A percentile compares a stretch with the other conserved stretches of the same genome.
Evolutionary conservation across 2,329 filamentous ascomycete genomes (phyloP).

Genomic region (Penicillium polonicum): DNA sequence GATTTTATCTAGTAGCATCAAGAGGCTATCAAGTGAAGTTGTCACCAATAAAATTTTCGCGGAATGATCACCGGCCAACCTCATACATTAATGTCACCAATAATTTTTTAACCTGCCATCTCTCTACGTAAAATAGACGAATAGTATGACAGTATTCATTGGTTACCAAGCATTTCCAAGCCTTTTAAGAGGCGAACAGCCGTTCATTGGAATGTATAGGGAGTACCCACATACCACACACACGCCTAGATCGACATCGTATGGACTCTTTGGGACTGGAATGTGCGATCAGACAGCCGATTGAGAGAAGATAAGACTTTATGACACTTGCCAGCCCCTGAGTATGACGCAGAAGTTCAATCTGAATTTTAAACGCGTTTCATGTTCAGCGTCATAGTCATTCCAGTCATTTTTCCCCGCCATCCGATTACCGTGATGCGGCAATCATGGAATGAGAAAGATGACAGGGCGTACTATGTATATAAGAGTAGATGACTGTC

Average conservation of each 20-base stretch:
- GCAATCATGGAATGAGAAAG: constrained; percentile 8
- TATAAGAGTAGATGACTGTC: constrained; percentile 5
- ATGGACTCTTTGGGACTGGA: constrained; percentile 13
- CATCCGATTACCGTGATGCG: constrained; percentile 14
- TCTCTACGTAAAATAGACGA: background rate
- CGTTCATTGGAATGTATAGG: constrained; percentile 20
- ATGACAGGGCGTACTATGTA: background rate
- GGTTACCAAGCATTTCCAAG: background rate
- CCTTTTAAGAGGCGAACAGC: constrained; percentile 13
- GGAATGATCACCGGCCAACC: background rate
- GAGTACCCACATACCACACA: constrained; percentile 14
- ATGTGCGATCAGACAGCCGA: constrained; percentile 14
- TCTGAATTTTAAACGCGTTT: constrained; percentile 14
- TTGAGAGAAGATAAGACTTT: background rate
- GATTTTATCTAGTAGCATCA: background rate
- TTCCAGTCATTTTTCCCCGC: constrained; percentile 24
- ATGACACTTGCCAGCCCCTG: constrained; percentile 17
- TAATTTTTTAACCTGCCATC: background rate
- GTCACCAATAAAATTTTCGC: background rate
- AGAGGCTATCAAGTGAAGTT: background rate
- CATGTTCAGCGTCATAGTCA: constrained; percentile 12
- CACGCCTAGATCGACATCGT: constrained; percentile 16
- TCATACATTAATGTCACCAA: background rate
- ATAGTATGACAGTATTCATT: background rate
- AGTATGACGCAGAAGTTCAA: constrained; percentile 18